These are phyloP conservation scores for Scheffersomyces titani DNA, from an alignment of 1,139 yeast genomes.

Conservation along the genomic window DNA sequence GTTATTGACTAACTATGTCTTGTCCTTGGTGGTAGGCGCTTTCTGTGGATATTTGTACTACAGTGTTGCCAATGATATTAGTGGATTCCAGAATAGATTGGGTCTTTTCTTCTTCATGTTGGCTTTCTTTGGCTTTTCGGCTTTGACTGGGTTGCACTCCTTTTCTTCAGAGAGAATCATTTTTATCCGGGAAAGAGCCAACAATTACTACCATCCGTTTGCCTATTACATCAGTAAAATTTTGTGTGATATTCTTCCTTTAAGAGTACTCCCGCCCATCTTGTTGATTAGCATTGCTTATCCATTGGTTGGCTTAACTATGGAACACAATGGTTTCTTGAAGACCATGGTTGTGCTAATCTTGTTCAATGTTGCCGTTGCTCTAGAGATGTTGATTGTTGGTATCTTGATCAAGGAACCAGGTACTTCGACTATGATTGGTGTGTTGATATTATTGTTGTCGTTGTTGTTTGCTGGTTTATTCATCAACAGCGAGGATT, in stretches of 20 bases:
- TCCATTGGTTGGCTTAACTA: constrained; percentile 86
- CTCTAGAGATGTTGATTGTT: constrained; percentile 80
- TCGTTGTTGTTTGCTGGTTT: constrained; percentile 91
- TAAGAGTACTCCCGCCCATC: constrained; percentile 87
- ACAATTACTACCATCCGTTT: constrained; percentile 85
- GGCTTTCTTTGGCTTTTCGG: constrained; percentile 90
- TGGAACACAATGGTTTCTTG: constrained; percentile 76
- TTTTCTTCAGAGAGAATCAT: constrained; percentile 87
- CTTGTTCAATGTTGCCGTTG: constrained; percentile 81
- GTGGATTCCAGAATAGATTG: constrained; percentile 93
- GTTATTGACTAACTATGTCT: constrained; percentile 75
- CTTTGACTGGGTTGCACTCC: constrained; percentile 86
- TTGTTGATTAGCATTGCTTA: constrained; percentile 82
- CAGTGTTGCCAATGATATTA: constrained; percentile 79
- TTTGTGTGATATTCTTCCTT: constrained; percentile 84
- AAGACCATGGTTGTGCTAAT: constrained; percentile 70
- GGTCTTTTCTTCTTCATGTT: constrained; percentile 89
- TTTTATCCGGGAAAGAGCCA: constrained; percentile 89
- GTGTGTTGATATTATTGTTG: constrained; percentile 79
- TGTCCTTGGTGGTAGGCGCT: constrained; percentile 73
- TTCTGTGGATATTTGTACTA: constrained; percentile 88
- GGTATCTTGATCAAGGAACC: constrained; percentile 87
- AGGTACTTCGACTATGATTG: constrained; percentile 90
- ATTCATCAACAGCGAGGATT: constrained; percentile 79
- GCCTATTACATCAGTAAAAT: constrained; percentile 86